Conservation (phyloP, 2,329 filamentous ascomycete genomes). For the Emmonsiellopsis sp. region DNA sequence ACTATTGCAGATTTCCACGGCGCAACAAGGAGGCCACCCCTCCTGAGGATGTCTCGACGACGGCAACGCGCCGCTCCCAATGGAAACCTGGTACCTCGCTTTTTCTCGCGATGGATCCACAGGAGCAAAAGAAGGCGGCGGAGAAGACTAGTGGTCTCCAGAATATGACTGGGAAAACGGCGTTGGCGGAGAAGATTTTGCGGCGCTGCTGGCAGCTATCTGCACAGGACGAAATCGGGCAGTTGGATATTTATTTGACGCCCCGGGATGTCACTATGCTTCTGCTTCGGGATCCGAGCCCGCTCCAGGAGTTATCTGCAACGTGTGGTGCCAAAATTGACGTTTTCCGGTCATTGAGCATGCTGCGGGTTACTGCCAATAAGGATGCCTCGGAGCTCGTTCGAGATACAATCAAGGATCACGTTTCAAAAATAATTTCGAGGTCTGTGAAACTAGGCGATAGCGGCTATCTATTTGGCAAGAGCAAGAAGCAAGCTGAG, state of each 20-base stretch:
- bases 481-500: slow-evolving; percentile 13
- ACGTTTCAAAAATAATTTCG: slow-evolving; percentile 20
- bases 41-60: background rate
- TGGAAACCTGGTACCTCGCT: slow-evolving; percentile 26
- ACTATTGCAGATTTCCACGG: slow-evolving; percentile 13
- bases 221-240: slow-evolving; percentile 24
- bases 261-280: slow-evolving; percentile 21
- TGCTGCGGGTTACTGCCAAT: slow-evolving; percentile 28
- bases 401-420: slow-evolving; percentile 23
- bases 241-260: slow-evolving; percentile 25
- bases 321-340: slow-evolving; percentile 28
- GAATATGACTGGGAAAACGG: slow-evolving; percentile 21
- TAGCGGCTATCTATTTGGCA: slow-evolving; percentile 7
- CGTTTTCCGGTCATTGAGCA: slow-evolving; percentile 21
- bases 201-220: slow-evolving; percentile 31
- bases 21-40: background rate
- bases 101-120: slow-evolving; percentile 17
- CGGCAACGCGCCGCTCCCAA: background rate
- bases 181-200: slow-evolving; percentile 26
- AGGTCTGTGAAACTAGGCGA: slow-evolving; percentile 19
- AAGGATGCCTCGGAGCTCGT: slow-evolving; percentile 24
- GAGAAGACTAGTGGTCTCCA: slow-evolving; percentile 14
- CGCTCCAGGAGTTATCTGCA: slow-evolving; percentile 27
- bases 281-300: slow-evolving; percentile 23
- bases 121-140: slow-evolving; percentile 9